Conservation (phyloP, 345 rosid species). For the Acer campestre region DNA sequence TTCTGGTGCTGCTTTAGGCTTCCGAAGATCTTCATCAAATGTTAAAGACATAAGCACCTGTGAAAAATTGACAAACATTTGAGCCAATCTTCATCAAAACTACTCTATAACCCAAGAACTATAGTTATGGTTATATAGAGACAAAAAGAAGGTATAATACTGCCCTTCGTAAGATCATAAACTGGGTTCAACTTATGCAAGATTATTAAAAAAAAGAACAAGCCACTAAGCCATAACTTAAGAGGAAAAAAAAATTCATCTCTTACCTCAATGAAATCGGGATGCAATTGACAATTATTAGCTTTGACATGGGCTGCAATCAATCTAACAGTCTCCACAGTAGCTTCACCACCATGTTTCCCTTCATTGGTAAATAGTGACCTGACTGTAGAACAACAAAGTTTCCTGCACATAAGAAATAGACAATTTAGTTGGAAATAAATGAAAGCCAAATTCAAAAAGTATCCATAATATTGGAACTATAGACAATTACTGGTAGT, state of each 20-base stretch:
- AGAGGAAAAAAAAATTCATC: not conserved
- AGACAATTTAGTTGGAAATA: conserved; percentile 7
- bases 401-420: conserved; percentile 60
- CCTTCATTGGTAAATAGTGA: conserved; percentile 83
- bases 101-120: not conserved
- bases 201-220: not conserved
- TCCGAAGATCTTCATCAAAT: conserved; percentile 82
- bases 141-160: not conserved
- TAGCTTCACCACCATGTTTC: conserved; percentile 89
- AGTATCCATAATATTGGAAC: not conserved
- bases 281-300: conserved; percentile 85
- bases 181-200: not conserved
- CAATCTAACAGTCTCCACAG: conserved; percentile 72
- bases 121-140: not conserved
- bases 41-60: conserved; percentile 88
- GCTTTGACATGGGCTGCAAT: conserved; percentile 84
- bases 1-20: conserved; percentile 32
- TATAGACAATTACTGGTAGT: not conserved
- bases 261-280: conserved; percentile 76
- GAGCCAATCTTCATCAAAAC: not conserved
- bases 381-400: conserved; percentile 70
- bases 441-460: conserved; percentile 1
- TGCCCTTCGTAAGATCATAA: not conserved
- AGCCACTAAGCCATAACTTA: not conserved
- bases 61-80: conserved; percentile 7